A percentile compares a stretch with the other conserved stretches of the same genome.
Conservation (phyloP, 805 yeast species). For the Millerago galiae region DNA sequence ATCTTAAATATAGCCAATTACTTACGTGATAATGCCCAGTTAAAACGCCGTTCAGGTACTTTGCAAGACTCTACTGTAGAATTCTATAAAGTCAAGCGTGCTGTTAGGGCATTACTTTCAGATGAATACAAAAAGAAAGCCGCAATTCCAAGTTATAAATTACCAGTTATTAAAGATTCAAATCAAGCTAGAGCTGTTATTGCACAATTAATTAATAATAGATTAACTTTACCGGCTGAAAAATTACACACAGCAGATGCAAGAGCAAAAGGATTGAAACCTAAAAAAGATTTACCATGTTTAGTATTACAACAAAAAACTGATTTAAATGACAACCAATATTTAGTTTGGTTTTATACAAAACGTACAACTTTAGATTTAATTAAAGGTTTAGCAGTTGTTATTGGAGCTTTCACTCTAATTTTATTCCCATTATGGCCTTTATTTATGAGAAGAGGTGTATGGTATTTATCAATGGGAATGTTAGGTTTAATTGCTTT, state of each 20-base stretch:
- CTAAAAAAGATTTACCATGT: constrained; percentile 60
- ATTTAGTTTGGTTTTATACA: constrained; percentile 78
- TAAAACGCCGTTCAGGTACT: constrained; percentile 82
- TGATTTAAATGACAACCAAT: constrained; percentile 54
- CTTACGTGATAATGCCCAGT: constrained; percentile 54
- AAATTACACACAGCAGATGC: constrained; percentile 69
- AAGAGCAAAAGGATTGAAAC: constrained; percentile 52
- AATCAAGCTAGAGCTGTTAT: constrained; percentile 57
- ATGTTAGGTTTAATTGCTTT: constrained; percentile 65
- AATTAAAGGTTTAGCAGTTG: constrained; percentile 31
- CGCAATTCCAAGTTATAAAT: constrained; percentile 36
- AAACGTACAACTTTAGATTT: constrained; percentile 50
- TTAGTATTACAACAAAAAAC: constrained; percentile 52
- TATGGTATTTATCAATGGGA: constrained; percentile 82
- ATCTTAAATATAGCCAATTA: constrained; percentile 67
- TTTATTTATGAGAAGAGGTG: constrained; percentile 75
- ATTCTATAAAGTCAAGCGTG: constrained; percentile 83
- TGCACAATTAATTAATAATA: constrained; percentile 61
- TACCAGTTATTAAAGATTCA: constrained; percentile 45
- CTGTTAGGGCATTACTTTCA: constrained; percentile 67
- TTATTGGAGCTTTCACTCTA: constrained; percentile 61
- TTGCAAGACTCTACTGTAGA: constrained; percentile 65
- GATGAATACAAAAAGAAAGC: constrained; percentile 58
- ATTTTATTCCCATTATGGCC: constrained; percentile 96
- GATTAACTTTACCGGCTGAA: constrained; percentile 66